Base-by-base conservation (phyloP, 1,139 yeast genomes). In the Saccharomyces hybrid region DNA sequence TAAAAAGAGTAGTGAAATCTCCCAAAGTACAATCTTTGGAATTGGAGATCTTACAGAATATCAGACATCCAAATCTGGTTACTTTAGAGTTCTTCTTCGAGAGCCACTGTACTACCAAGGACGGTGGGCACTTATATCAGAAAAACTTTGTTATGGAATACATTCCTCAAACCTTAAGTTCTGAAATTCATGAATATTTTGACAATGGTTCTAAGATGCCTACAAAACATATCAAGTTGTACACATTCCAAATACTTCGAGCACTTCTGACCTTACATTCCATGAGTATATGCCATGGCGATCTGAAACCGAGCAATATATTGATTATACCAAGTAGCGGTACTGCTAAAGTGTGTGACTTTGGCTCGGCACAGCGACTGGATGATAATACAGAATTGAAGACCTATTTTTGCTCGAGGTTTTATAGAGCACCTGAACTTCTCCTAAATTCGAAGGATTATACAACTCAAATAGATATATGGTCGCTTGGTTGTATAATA, bases 321-420 rank as follows among this genome's bases (percentile, higher is more conserved):
- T 75, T 93, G 55, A 75, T 93, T 46, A 85, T 97, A 0, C 95
- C 96, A 0, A 81, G 81, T 57, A 38, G 25, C n/a, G 98, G 99
- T 0, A 84, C 86, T 61, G 75, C 93, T 60, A 93, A 93, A 70
- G 80, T 93, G 59, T 98, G 98, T 5, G 99, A 93, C 87, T 93
- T 93, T 75, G 99, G 99, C 63, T 77, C 93, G 52, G 98, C 98
- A 0, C 73, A 98, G 56, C 81, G 91, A 1, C 74, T 88, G 58
- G 26, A 6, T 25, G 26, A 11, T 19, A 38, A 38, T 9, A n/a
- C 5, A 14, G 44, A 19, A 5, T 25, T 19, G 6, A 38, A 38
- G 26, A 38, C 44, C 3, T 38, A 38, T 19, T 38, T 38, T 19
- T 38, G 44, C 19, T 38, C 44, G 26, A 38, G 44, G 25, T 38